phyloP scores from a whole-genome alignment of 2,329 filamentous ascomycete genomes.

The Orbilia brochopaga region DNA sequence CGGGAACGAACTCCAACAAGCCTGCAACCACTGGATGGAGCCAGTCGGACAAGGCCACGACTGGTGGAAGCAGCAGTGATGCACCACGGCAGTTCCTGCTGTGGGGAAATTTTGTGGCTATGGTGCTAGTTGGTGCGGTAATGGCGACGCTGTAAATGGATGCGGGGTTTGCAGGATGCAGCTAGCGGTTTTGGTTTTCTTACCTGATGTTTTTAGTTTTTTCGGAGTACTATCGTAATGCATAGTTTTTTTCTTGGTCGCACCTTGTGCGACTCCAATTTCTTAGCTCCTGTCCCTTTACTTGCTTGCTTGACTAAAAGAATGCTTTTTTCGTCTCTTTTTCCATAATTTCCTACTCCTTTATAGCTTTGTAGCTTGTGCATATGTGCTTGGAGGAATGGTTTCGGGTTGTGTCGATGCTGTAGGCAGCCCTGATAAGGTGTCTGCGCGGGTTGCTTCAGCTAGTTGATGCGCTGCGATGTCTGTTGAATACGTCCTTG shows the following conservation, averaged over 20 bases:
- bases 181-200: conserved; percentile 24
- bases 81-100: conserved; percentile 13
- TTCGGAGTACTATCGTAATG: conserved; percentile 9
- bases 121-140: conserved; percentile 27
- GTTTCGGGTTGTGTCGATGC: too few species aligned
- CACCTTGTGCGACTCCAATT: neutral
- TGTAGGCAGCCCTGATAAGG: too few species aligned
- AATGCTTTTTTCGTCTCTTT: neutral
- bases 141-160: conserved; percentile 30
- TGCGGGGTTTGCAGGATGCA: conserved; percentile 2
- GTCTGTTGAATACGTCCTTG: too few species aligned
- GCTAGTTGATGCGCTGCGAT: too few species aligned
- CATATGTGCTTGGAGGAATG: neutral
- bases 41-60: conserved; percentile 13
- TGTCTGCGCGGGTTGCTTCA: too few species aligned
- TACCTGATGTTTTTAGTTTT: conserved; percentile 19
- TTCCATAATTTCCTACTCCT: neutral
- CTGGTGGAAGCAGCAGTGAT: conserved; percentile 7
- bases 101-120: conserved; percentile 32
- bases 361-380: neutral
- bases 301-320: conserved; percentile 3
- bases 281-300: neutral
- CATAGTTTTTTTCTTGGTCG: conserved; percentile 7
- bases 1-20: conserved; percentile 52
- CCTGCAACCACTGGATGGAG: conserved; percentile 40